Conservation (phyloP, 106 monocot genomes). For the Narthecium ossifragum region DNA sequence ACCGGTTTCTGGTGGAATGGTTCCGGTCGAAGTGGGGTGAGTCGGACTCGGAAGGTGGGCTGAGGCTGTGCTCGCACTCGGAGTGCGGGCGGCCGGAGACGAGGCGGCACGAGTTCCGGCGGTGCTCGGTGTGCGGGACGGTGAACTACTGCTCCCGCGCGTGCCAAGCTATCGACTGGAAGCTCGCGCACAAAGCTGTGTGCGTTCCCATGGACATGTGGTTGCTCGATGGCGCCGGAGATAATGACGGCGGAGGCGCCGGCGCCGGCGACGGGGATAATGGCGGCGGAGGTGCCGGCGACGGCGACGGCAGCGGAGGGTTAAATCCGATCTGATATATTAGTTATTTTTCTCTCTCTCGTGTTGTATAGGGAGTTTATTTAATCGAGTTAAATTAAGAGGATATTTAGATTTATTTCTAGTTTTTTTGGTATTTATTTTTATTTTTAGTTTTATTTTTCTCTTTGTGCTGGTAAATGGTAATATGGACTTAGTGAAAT, state of each 20-base stretch:
- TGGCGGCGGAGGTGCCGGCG: background rate
- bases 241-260: background rate
- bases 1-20: conserved; percentile 69
- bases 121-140: conserved; percentile 55
- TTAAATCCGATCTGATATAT: too few species aligned
- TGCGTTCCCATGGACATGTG: conserved; percentile 35
- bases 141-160: conserved; percentile 67
- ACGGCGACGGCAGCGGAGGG: too few species aligned
- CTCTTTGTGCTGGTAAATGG: too few species aligned
- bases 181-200: conserved; percentile 27
- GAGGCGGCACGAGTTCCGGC: conserved; percentile 56
- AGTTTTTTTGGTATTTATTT: background rate
- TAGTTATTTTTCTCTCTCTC: too few species aligned
- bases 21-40: conserved; percentile 21
- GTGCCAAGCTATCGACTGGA: conserved; percentile 66
- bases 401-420: background rate
- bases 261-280: background rate
- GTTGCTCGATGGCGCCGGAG: conserved; percentile 10
- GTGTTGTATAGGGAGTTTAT: background rate
- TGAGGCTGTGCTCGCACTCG: conserved; percentile 47
- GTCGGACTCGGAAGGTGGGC: conserved; percentile 3
- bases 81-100: conserved; percentile 58
- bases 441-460: background rate
- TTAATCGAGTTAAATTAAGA: background rate
- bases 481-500: too few species aligned